Evolutionary conservation across 2,329 filamentous ascomycete genomes (phyloP).

Genomic region (Sporothrix protearum): DNA sequence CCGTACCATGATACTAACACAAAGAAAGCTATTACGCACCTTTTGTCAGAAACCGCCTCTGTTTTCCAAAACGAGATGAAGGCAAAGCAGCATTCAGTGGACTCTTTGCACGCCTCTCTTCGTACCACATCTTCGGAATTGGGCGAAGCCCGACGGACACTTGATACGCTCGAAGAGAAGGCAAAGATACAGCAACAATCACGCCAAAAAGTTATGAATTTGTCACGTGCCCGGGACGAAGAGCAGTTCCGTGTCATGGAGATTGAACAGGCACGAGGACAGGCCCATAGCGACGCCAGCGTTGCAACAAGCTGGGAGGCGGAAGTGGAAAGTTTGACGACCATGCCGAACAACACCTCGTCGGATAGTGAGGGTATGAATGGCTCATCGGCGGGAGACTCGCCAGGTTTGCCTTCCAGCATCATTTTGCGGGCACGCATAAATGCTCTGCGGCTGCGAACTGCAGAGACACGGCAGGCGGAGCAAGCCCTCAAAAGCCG

Average conservation of each 20-base stretch:
- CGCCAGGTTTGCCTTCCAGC: constrained; percentile 53
- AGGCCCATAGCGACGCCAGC: constrained; percentile 41
- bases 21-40: constrained; percentile 69
- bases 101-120: constrained; percentile 75
- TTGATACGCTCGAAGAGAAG: constrained; percentile 67
- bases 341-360: constrained; percentile 28
- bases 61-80: constrained; percentile 78
- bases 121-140: constrained; percentile 76
- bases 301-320: constrained; percentile 52
- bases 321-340: constrained; percentile 47
- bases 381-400: constrained; percentile 29
- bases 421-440: constrained; percentile 64
- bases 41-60: constrained; percentile 72
- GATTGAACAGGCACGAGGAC: constrained; percentile 43
- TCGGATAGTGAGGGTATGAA: constrained; percentile 36
- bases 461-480: constrained; percentile 62
- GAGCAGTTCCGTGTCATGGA: constrained; percentile 56
- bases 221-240: constrained; percentile 69
- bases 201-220: constrained; percentile 71
- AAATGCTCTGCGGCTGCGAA: constrained; percentile 66
- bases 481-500: constrained; percentile 70
- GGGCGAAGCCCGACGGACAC: constrained; percentile 67
- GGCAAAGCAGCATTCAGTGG: constrained; percentile 77
- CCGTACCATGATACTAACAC: constrained; percentile 33
- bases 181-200: constrained; percentile 62